Conservation (phyloP, 2,329 filamentous ascomycete species). For the Tolypocladium ophioglossoides region DNA sequence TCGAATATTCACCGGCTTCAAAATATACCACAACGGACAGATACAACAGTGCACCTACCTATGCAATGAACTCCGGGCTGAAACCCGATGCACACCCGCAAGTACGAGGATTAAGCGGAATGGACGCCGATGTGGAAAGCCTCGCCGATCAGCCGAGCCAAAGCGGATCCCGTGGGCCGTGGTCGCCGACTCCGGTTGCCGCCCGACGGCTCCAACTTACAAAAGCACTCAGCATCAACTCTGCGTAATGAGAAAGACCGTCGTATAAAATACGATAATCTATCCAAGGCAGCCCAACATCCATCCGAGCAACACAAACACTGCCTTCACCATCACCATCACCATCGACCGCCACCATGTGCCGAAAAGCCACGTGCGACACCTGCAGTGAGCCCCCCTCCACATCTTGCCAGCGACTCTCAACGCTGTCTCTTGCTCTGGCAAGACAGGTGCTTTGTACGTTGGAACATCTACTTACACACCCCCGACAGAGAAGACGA, state of each 20-base stretch:
- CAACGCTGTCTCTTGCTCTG: conserved; percentile 7
- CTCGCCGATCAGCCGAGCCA: background rate
- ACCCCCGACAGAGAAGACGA: conserved; percentile 37
- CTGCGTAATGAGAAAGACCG: too few species aligned
- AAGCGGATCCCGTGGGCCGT: background rate
- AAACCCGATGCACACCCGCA: too few species aligned
- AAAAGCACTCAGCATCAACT: background rate
- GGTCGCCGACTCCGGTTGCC: background rate
- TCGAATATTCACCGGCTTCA: background rate
- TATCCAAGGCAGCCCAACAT: background rate
- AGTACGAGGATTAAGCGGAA: too few species aligned
- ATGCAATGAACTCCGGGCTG: too few species aligned
- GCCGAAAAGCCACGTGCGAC: conserved; percentile 50
- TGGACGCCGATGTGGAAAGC: background rate
- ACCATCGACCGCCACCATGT: conserved; percentile 37
- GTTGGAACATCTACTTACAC: background rate
- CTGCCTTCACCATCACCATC: background rate
- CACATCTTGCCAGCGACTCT: background rate
- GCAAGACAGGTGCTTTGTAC: too few species aligned
- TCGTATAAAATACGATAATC: too few species aligned
- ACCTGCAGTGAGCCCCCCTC: conserved; percentile 48
- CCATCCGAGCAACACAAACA: background rate
- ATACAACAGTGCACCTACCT: too few species aligned
- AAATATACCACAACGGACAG: too few species aligned
- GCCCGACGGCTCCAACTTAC: background rate